Percentiles rank a stretch among this genome's conserved stretches.
These are phyloP conservation scores for Lasiodiplodia sp. DNA, from an alignment of 2,329 filamentous ascomycete species.

Conservation along the genomic window DNA sequence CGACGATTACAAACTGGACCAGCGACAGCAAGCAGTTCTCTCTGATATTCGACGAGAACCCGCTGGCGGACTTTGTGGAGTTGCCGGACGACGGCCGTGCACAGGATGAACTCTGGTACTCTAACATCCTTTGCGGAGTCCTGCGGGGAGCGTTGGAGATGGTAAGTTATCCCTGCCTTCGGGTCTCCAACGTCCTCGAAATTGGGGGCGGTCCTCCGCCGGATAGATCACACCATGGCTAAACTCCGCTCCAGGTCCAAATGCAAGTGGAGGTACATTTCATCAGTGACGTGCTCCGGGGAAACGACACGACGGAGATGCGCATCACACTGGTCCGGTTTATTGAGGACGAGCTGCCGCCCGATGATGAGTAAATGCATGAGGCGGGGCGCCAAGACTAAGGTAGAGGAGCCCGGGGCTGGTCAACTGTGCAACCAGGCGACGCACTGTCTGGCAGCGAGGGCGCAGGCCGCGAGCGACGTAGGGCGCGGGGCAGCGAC, in stretches of 20 bases:
- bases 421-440: constrained; percentile 1
- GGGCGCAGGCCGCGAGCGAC: neutral
- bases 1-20: constrained; percentile 93
- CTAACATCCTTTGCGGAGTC: constrained; percentile 94
- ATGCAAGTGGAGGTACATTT: constrained; percentile 99
- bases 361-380: constrained; percentile 84
- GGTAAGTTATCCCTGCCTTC: constrained; percentile 61
- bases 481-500: neutral
- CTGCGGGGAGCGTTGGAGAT: constrained; percentile 92
- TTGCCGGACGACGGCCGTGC: constrained; percentile 93
- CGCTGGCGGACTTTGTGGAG: constrained; percentile 95
- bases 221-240: neutral
- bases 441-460: neutral
- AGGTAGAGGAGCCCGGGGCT: neutral
- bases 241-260: constrained; percentile 66
- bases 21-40: constrained; percentile 97
- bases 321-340: constrained; percentile 89
- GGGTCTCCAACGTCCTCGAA: neutral
- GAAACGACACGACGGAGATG: constrained; percentile 98
- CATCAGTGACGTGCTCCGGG: constrained; percentile 88
- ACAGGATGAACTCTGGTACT: constrained; percentile 98
- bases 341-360: constrained; percentile 96
- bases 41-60: constrained; percentile 95
- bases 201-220: neutral
- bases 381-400: constrained; percentile 5